Conservation (phyloP, 2,329 filamentous ascomycete species). For the Metarhizium robertsii region DNA sequence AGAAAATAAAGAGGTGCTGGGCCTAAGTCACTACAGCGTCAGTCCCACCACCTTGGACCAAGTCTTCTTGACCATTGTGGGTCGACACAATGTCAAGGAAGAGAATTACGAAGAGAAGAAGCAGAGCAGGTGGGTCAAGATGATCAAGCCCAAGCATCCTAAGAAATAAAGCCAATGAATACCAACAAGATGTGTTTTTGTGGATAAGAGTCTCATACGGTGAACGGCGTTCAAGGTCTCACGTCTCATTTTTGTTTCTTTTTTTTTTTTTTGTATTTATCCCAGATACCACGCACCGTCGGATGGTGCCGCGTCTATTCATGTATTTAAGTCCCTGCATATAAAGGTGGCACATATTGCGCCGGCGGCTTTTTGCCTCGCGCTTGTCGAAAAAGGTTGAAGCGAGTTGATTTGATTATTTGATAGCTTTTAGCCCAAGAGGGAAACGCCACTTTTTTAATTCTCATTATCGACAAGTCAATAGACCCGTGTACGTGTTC, state of each 20-base stretch:
- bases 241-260: not conserved
- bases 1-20: conserved; percentile 55
- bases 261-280: not conserved
- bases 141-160: not conserved
- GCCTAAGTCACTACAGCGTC: conserved; percentile 79
- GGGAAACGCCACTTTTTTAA: too few species aligned
- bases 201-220: not conserved
- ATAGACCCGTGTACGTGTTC: too few species aligned
- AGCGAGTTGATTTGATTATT: too few species aligned
- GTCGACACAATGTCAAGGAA: conserved; percentile 68
- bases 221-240: not conserved
- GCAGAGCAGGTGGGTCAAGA: conserved; percentile 9
- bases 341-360: too few species aligned
- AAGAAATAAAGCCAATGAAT: not conserved
- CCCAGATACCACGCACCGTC: not conserved
- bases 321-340: too few species aligned
- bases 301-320: not conserved
- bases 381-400: too few species aligned
- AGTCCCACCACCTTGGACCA: conserved; percentile 82
- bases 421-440: too few species aligned
- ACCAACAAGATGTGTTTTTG: not conserved
- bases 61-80: conserved; percentile 81
- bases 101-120: conserved; percentile 46
- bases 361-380: too few species aligned
- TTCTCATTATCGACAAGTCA: too few species aligned